Evolutionary conservation across 2,329 filamentous ascomycete genomes (phyloP), one percentile per base, ranked within the genome.

Genomic region (Cyphellophora attinorum): DNA sequence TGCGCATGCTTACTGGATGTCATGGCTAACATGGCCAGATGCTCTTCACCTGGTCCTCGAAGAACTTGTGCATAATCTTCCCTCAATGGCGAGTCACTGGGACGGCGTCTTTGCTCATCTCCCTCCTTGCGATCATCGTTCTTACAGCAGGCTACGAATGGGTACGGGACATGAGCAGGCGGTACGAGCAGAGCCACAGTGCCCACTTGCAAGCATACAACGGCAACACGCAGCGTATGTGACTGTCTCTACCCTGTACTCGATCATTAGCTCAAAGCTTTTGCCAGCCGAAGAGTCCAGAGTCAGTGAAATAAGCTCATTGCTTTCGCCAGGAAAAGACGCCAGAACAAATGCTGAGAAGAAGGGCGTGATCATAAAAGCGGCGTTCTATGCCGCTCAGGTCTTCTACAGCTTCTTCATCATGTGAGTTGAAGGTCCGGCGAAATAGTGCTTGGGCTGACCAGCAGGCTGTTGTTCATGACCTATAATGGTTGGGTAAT

Each of bases 401-500:
- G 93, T 91, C 48, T 96, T 96, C 60, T 98, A 98, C 60, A 93
- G 88, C 30, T 96, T 98, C 54, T 96, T 98, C 72, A 88, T 98
- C 57, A 98, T 98, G 91, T 95, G 59, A 78, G 89, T 79, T 2
- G 29, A 6, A 29, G 6, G 6, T 11, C 12, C 27, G 8, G 4
- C 19, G 33, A 25, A 14, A 31, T 34, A 19, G n/a, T 6, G n/a
- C 15, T 33, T 19, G 34, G 8, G 3, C 11, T 51, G 8, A 29
- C 8, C 27, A n/a, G 8, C 40, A 96, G 89, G 91, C 70, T 98
- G 41, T 64, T 98, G 14, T 98, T 98, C 62, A 98, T 98, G 91
- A 98, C 91, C n/a, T 98, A 98, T 64, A 98, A 98, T 53, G 91
- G 91, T 37, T 93, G 84, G 79, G 79, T 98, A 48, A 98, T 98